These are phyloP conservation scores for Naematelia aurantialba DNA, from an alignment of 768 basidiomycete species.

Conservation along the genomic window DNA sequence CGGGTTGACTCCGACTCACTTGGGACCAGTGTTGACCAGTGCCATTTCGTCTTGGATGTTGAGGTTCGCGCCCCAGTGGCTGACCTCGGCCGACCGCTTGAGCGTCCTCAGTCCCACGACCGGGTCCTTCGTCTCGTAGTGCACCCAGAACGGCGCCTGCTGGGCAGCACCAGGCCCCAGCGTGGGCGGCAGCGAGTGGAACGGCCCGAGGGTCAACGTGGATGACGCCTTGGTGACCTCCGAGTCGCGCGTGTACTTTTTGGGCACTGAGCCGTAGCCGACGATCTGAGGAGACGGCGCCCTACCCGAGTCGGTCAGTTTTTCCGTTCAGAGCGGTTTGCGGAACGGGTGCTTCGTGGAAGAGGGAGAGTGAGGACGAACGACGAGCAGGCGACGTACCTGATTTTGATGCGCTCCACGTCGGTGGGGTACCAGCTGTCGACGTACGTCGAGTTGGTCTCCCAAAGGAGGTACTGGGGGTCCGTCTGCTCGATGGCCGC, in stretches of 20 bases:
- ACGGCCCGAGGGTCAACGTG: conserved; percentile 85
- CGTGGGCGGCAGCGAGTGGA: conserved; percentile 62
- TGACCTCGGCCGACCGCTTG: conserved; percentile 77
- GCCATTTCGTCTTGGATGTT: conserved; percentile 85
- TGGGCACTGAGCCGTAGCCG: conserved; percentile 58
- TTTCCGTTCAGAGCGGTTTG: no score
- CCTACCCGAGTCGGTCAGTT: conserved; percentile 56
- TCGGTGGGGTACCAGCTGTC: conserved; percentile 76
- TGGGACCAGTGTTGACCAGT: conserved; percentile 84
- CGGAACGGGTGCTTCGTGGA: no score
- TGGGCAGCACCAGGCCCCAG: conserved; percentile 63
- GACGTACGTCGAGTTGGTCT: conserved; percentile 66
- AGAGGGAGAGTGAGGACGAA: no score
- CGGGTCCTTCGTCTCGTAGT: conserved; percentile 79
- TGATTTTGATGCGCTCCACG: conserved; percentile 80
- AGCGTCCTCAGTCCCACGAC: conserved; percentile 71
- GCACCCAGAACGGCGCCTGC: conserved; percentile 67
- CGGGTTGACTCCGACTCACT: no score
- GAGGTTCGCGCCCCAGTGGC: conserved; percentile 93
- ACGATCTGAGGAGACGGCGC: conserved; percentile 67
- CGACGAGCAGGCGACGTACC: conserved; percentile 56
- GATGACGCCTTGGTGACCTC: conserved; percentile 70
- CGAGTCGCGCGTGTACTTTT: conserved; percentile 58
- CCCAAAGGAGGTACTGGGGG: conserved; percentile 73
- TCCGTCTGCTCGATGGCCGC: conserved; percentile 68